Evolutionary conservation across 164 flowering plant genomes (phyloP).

Genomic region (Berberis thunbergii): DNA sequence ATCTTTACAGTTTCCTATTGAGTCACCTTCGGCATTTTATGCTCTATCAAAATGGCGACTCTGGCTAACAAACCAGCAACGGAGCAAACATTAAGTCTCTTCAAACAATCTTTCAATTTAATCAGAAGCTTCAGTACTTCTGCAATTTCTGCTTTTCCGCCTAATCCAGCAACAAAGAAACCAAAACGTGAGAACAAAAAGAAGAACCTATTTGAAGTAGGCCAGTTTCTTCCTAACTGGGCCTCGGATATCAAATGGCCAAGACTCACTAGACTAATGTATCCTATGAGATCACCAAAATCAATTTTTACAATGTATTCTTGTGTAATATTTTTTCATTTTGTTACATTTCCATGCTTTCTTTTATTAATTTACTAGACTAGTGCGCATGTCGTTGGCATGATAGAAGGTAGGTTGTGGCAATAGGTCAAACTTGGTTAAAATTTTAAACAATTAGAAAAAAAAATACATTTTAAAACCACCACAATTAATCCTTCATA

Average conservation of each 20-base stretch:
- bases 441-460: no score
- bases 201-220: conserved; percentile 89
- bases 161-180: conserved; percentile 7
- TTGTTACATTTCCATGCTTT: neutral
- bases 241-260: conserved; percentile 88
- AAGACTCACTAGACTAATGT: conserved; percentile 74
- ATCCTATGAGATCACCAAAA: conserved; percentile 82
- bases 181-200: conserved; percentile 58
- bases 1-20: neutral
- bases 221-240: conserved; percentile 86
- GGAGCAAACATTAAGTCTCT: conserved; percentile 7
- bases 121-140: conserved; percentile 16
- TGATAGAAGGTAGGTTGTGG: no score
- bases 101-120: conserved; percentile 8
- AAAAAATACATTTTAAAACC: no score
- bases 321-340: neutral
- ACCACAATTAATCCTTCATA: no score
- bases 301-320: conserved; percentile 74
- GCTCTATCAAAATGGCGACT: neutral
- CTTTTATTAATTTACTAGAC: neutral
- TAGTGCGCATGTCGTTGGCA: no score
- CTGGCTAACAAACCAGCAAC: conserved; percentile 5
- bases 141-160: conserved; percentile 8
- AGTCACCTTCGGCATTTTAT: neutral
- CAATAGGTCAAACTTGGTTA: no score